A percentile compares a stretch with the other conserved stretches of the same genome.
Conservation (phyloP, 805 yeast genomes). For the Ogataea paradorogensis region DNA sequence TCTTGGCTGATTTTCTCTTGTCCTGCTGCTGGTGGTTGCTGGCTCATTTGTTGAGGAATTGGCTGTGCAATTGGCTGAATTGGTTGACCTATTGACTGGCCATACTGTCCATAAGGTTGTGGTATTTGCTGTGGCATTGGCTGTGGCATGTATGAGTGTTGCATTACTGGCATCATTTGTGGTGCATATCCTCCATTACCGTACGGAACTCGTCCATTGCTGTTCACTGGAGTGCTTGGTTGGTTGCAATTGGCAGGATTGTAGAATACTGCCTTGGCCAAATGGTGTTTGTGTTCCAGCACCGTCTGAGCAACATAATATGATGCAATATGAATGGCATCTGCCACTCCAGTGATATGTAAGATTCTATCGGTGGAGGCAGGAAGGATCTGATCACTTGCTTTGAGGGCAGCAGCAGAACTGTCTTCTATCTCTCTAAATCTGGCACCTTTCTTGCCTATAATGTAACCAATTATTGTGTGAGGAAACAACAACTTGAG, state of each 20-base stretch:
- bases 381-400: slow-evolving; percentile 70
- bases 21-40: slow-evolving; percentile 4
- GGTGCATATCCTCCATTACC: slow-evolving; percentile 17
- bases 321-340: slow-evolving; percentile 81
- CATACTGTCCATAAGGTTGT: slow-evolving; percentile 9
- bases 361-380: slow-evolving; percentile 75
- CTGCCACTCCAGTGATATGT: slow-evolving; percentile 74
- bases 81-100: slow-evolving; percentile 14
- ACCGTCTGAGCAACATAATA: slow-evolving; percentile 71
- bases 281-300: slow-evolving; percentile 56
- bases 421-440: slow-evolving; percentile 79
- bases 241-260: slow-evolving; percentile 49
- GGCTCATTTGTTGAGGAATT: neutral
- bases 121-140: slow-evolving; percentile 13
- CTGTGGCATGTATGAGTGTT: slow-evolving; percentile 21
- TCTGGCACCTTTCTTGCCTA: slow-evolving; percentile 72
- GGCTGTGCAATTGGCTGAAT: slow-evolving; percentile 6
- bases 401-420: slow-evolving; percentile 73
- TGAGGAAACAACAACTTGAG: slow-evolving; percentile 71
- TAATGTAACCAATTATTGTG: slow-evolving; percentile 73
- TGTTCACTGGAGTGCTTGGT: slow-evolving; percentile 27
- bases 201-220: slow-evolving; percentile 5
- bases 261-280: slow-evolving; percentile 54
- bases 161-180: slow-evolving; percentile 30
- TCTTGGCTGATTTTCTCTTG: slow-evolving; percentile 63